A percentile compares a stretch with the other conserved stretches of the same genome.
Evolutionary conservation across 2,329 filamentous ascomycete species (phyloP).

Genomic region (Macrophomina tecta): DNA sequence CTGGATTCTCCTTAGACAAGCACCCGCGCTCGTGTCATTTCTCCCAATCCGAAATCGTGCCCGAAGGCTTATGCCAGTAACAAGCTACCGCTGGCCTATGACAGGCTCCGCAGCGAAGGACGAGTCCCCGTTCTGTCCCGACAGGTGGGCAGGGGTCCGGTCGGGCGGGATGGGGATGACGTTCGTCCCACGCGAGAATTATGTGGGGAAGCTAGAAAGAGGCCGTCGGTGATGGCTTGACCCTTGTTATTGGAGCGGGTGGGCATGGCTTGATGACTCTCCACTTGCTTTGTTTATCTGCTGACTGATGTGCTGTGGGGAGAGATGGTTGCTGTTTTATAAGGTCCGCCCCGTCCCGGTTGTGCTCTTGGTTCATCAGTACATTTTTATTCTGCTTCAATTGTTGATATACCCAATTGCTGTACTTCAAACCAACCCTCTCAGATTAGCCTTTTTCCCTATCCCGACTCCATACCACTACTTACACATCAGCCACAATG

Average conservation of each 20-base stretch:
- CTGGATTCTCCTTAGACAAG: not conserved
- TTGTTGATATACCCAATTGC: too few relatives aligned
- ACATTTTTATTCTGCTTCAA: not conserved
- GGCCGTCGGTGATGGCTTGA: not conserved
- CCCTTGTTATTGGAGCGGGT: not conserved
- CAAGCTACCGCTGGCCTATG: not conserved
- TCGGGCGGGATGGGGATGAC: constrained; percentile 11
- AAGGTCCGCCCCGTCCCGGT: not conserved
- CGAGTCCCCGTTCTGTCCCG: constrained; percentile 14
- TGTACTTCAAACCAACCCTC: not conserved
- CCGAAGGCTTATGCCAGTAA: not conserved
- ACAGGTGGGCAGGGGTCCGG: constrained; percentile 3
- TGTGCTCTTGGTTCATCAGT: not conserved
- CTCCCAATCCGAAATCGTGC: not conserved
- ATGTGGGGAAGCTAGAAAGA: constrained; percentile 7
- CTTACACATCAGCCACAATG: not conserved
- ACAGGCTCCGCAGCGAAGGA: not conserved
- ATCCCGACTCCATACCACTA: not conserved
- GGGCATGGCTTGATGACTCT: not conserved
- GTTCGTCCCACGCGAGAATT: constrained; percentile 1
- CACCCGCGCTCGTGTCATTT: not conserved
- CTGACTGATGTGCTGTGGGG: not conserved
- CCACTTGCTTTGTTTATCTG: constrained; percentile 6
- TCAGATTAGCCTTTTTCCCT: not conserved
- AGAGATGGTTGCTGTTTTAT: not conserved